These are phyloP conservation scores for Protomyces inouyei DNA, from an alignment of 1,139 yeast genomes.

Conservation along the genomic window DNA sequence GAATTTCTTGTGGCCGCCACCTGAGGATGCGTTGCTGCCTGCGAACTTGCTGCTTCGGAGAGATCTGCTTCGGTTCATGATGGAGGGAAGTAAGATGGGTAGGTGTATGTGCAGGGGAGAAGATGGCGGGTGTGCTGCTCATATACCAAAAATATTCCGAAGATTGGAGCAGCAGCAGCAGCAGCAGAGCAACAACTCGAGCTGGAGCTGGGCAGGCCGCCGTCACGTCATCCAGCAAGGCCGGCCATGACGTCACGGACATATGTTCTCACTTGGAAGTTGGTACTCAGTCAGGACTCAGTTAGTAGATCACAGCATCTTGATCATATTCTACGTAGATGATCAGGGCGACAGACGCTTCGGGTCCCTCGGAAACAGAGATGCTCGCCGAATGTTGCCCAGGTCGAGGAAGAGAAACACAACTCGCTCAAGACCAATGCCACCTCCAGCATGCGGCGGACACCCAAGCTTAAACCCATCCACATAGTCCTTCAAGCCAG, in stretches of 20 bases:
- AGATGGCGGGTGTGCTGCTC: no score
- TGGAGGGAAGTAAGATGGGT: neutral
- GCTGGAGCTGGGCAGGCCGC: no score
- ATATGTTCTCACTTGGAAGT: no score
- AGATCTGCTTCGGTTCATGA: constrained; percentile 23
- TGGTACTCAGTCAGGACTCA: no score
- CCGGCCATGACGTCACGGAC: no score
- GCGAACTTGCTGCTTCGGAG: constrained; percentile 22
- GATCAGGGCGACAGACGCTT: constrained; percentile 72
- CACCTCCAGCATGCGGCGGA: constrained; percentile 99
- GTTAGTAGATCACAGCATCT: no score
- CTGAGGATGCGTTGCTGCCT: constrained; percentile 7
- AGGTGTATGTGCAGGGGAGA: no score
- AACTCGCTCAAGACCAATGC: constrained; percentile 97
- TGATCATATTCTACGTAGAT: no score
- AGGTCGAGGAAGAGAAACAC: constrained; percentile 95
- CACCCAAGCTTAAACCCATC: constrained; percentile 92
- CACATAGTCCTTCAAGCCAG: constrained; percentile 84
- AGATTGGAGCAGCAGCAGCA: no score
- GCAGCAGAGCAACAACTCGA: no score
- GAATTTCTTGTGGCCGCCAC: constrained; percentile 18
- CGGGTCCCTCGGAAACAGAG: constrained; percentile 98
- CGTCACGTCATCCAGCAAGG: no score
- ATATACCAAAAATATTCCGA: no score
- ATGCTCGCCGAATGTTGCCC: constrained; percentile 95